These are phyloP conservation scores for Geopyxis carbonaria DNA, from an alignment of 495 filamentous ascomycete genomes.

Conservation along the genomic window DNA sequence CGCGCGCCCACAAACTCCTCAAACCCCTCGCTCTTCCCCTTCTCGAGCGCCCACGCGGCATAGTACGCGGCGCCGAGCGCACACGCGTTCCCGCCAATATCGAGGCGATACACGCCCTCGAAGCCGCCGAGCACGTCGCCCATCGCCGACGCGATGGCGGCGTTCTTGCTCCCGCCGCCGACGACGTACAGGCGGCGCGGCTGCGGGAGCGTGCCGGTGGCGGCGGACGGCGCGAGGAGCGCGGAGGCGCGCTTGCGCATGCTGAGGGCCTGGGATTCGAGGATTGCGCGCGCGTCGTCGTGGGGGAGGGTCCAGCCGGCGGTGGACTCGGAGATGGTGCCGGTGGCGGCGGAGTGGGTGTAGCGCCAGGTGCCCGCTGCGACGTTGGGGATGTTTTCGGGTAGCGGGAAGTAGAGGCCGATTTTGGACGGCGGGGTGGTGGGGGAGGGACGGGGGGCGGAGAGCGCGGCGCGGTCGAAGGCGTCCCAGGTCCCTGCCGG, in stretches of 20 bases:
- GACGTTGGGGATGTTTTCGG: constrained; percentile 89
- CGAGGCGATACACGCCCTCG: constrained; percentile 80
- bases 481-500: constrained; percentile 39
- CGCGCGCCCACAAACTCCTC: constrained; percentile 65
- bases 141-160: constrained; percentile 61
- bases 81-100: constrained; percentile 92
- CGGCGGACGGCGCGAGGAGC: constrained; percentile 42
- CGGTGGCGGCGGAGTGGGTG: constrained; percentile 36
- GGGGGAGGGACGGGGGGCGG: constrained; percentile 50
- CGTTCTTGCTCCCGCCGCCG: constrained; percentile 75
- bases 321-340: constrained; percentile 6
- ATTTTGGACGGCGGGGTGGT: constrained; percentile 44
- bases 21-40: constrained; percentile 43
- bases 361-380: constrained; percentile 69
- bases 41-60: constrained; percentile 78
- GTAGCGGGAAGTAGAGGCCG: constrained; percentile 82
- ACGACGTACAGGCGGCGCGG: constrained; percentile 84
- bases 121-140: constrained; percentile 75
- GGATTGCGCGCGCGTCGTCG: constrained; percentile 66
- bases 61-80: constrained; percentile 93
- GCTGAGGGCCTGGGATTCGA: constrained; percentile 87
- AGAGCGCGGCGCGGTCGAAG: constrained; percentile 55
- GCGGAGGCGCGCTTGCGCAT: constrained; percentile 66
- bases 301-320: constrained; percentile 36
- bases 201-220: constrained; percentile 48